phyloP scores from a whole-genome alignment of 139 green algal genomes.

The Volvox reticuliferus region DNA sequence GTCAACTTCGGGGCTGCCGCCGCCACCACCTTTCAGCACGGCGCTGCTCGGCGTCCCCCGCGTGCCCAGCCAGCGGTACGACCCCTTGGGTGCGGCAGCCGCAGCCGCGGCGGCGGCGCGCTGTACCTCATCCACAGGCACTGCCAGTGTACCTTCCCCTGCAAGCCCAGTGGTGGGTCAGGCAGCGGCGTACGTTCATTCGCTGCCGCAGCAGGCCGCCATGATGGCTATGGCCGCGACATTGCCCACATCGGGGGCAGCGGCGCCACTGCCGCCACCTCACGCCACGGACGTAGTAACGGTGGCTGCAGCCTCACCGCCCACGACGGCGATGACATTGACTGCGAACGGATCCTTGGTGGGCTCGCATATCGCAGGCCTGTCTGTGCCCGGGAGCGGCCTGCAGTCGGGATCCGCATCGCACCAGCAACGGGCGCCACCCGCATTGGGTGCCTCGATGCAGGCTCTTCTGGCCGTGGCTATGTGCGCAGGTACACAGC shows the following conservation, averaged over 20 bases:
- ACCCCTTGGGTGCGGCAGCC: neutral
- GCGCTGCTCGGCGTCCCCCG: neutral
- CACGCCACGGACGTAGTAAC: neutral
- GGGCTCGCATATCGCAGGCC: neutral
- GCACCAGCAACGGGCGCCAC: neutral
- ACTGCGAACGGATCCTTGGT: neutral
- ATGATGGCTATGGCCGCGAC: neutral
- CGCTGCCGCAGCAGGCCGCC: neutral
- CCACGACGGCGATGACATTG: too few species aligned
- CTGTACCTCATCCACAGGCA: neutral
- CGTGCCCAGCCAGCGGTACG: neutral
- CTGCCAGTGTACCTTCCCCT: neutral
- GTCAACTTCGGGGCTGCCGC: neutral
- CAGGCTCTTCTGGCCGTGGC: conserved; percentile 24
- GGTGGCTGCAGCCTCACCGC: neutral
- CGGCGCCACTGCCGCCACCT: neutral
- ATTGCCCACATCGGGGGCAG: neutral
- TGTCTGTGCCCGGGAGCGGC: neutral
- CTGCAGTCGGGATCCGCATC: neutral
- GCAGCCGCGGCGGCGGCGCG: conserved; percentile 6
- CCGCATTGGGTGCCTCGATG: neutral
- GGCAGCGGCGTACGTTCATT: neutral
- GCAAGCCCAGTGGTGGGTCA: neutral
- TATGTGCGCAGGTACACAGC: conserved; percentile 17
- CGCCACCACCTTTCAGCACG: neutral